phyloP scores from a whole-genome alignment of 2,329 filamentous ascomycete species.

The Metarhizium anisopliae region DNA sequence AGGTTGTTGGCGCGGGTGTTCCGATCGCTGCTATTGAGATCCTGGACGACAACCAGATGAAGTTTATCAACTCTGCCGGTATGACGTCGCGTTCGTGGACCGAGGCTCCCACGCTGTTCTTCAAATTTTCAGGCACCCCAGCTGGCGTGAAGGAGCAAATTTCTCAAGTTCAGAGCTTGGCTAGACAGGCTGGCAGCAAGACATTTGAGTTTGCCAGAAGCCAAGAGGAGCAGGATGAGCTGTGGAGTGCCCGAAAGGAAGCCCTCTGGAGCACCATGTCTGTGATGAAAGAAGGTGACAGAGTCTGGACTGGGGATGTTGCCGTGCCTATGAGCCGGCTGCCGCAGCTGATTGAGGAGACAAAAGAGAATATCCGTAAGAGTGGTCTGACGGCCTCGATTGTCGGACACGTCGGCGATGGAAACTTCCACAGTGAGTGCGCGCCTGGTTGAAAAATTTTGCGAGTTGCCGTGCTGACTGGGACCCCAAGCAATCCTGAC shows the following conservation, averaged over 20 bases:
- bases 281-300: conserved; percentile 53
- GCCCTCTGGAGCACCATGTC: conserved; percentile 75
- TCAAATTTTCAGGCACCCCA: conserved; percentile 71
- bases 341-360: conserved; percentile 69
- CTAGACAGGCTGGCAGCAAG: conserved; percentile 51
- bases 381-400: conserved; percentile 40
- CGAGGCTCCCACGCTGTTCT: conserved; percentile 69
- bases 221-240: conserved; percentile 61
- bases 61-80: conserved; percentile 56
- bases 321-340: conserved; percentile 71
- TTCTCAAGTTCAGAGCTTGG: conserved; percentile 53
- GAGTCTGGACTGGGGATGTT: conserved; percentile 80
- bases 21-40: conserved; percentile 90
- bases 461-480: background rate
- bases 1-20: conserved; percentile 71
- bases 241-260: conserved; percentile 80
- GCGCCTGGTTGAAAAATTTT: background rate
- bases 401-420: conserved; percentile 67
- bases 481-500: conserved; percentile 39
- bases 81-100: conserved; percentile 59
- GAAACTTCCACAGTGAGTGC: conserved; percentile 62
- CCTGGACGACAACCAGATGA: conserved; percentile 85
- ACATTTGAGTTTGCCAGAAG: conserved; percentile 70
- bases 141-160: conserved; percentile 72
- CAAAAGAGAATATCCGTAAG: conserved; percentile 36